Percentiles rank a stretch among this genome's conserved stretches.
These are phyloP conservation scores for Pelargonium nanum DNA, from an alignment of 345 rosid genomes.

Conservation along the genomic window DNA sequence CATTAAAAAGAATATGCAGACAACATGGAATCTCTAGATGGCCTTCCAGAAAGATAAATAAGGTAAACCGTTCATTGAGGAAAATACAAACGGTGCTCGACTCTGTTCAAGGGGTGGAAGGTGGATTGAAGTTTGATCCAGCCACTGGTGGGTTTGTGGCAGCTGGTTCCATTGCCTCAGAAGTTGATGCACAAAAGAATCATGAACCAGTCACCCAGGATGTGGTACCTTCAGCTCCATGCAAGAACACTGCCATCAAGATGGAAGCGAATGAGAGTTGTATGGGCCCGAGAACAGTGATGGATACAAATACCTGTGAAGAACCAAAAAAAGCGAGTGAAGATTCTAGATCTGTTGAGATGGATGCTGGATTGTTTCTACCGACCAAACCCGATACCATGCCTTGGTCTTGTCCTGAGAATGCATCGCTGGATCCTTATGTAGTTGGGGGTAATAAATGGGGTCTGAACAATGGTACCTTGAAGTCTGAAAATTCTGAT, in stretches of 20 bases:
- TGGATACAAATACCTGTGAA: conserved; percentile 9
- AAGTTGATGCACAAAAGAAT: conserved; percentile 28
- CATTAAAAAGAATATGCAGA: conserved; percentile 89
- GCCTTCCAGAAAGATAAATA: conserved; percentile 92
- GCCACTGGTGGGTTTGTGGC: conserved; percentile 58
- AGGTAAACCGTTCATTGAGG: conserved; percentile 68
- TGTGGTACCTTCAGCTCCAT: conserved; percentile 10
- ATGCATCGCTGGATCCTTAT: conserved; percentile 17
- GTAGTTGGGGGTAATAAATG: conserved; percentile 11
- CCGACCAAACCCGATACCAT: conserved; percentile 12
- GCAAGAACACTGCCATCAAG: conserved; percentile 27
- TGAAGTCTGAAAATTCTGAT: conserved; percentile 23
- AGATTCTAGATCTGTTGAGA: conserved; percentile 20
- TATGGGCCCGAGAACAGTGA: conserved; percentile 12
- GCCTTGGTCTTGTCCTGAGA: conserved; percentile 28
- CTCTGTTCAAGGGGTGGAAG: conserved; percentile 86
- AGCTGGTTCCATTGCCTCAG: conserved; percentile 34
- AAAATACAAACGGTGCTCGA: conserved; percentile 74
- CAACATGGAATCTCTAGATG: conserved; percentile 88
- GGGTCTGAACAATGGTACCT: conserved; percentile 17
- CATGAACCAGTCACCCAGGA: conserved; percentile 17
- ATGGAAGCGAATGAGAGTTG: conserved; percentile 40
- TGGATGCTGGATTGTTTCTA: conserved; percentile 21
- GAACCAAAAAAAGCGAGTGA: conserved; percentile 12
- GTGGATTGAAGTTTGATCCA: conserved; percentile 70